phyloP scores from a whole-genome alignment of 345 rosid genomes.

The Citropsis articulata region DNA sequence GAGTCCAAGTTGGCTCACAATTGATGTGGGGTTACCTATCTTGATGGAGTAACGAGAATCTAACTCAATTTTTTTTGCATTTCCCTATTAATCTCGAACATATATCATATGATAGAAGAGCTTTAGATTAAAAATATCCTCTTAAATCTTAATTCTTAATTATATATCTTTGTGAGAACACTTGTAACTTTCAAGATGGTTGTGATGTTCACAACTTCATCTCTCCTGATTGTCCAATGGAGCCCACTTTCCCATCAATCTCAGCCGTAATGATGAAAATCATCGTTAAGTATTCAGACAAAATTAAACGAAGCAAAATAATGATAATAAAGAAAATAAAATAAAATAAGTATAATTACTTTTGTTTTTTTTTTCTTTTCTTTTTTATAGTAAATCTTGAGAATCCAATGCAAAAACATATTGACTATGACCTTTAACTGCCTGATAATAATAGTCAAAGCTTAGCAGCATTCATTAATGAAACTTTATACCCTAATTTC shows the following conservation, averaged over 20 bases:
- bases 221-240: neutral
- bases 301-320: neutral
- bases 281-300: neutral
- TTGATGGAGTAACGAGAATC: neutral
- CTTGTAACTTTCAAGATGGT: conserved; percentile 8
- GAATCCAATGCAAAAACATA: conserved; percentile 41
- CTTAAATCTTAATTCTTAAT: neutral
- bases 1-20: neutral
- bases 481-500: neutral
- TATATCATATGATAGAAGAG: neutral
- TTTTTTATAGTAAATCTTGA: neutral
- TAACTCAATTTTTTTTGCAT: too few species aligned
- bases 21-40: conserved; percentile 25
- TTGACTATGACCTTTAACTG: conserved; percentile 37
- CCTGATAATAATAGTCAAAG: neutral
- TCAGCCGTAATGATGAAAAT: conserved; percentile 15
- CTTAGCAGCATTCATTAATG: conserved; percentile 13
- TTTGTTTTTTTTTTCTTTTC: too few species aligned
- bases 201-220: conserved; percentile 15
- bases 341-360: too few species aligned
- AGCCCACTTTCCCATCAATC: conserved; percentile 28
- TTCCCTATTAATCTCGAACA: neutral
- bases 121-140: neutral
- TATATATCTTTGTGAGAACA: neutral
- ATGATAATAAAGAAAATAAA: neutral